Percentiles rank a stretch among this genome's conserved stretches.
Evolutionary conservation across 176 grass and related monocot genomes (phyloP).

Genomic region (Pharus latifolius): DNA sequence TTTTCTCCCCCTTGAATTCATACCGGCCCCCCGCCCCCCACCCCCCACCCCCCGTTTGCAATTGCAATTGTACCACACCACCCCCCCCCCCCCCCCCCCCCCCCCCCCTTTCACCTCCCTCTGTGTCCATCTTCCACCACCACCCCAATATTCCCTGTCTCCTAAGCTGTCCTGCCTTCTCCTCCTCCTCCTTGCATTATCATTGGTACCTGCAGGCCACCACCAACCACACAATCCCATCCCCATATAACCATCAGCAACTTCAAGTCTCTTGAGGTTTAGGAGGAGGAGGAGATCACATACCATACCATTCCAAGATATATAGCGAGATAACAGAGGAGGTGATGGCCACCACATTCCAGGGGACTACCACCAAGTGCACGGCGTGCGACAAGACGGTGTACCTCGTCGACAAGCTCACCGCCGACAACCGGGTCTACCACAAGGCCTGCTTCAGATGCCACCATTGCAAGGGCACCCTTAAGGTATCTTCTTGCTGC

Average conservation of each 20-base stretch:
- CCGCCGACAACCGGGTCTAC: constrained; percentile 90
- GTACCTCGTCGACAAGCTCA: constrained; percentile 98
- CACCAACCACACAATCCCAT: constrained; percentile 27
- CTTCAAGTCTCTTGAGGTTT: too few relatives aligned
- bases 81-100: background rate
- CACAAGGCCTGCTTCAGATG: constrained; percentile 98
- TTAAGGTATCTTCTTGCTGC: constrained; percentile 36
- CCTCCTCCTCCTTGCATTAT: constrained; percentile 12
- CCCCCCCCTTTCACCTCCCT: background rate
- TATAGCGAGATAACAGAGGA: too few relatives aligned
- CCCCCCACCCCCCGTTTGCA: background rate
- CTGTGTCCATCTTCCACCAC: background rate
- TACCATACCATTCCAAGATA: too few relatives aligned
- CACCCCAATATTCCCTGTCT: constrained; percentile 30
- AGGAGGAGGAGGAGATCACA: too few relatives aligned
- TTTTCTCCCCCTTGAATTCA: background rate
- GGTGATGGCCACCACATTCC: constrained; percentile 57
- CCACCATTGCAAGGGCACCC: constrained; percentile 97
- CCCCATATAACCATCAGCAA: constrained; percentile 18
- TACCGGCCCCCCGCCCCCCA: background rate
- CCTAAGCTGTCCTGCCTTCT: constrained; percentile 31
- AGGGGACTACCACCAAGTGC: constrained; percentile 90
- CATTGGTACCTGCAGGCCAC: constrained; percentile 25
- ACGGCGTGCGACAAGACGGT: constrained; percentile 93
- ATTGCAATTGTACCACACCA: too few relatives aligned